Base-by-base conservation (phyloP, 305 asterid genomes). In the Salvia sclarea region DNA sequence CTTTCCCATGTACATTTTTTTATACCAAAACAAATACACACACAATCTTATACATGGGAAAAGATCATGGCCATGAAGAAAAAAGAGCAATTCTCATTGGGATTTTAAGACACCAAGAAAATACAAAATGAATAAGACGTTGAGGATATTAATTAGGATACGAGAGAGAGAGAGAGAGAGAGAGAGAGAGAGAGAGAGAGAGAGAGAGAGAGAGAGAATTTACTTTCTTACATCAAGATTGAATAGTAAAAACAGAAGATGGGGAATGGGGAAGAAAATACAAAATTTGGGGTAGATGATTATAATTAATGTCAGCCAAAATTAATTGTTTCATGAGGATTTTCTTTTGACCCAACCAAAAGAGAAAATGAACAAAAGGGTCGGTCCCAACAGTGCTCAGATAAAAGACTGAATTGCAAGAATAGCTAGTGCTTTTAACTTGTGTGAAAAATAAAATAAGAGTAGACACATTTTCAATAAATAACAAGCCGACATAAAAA, bases 61-160 rank as follows among this genome's bases (percentile, higher is more conserved):
- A 70, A 56, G 45, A 50, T 6, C 20, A 66, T 64, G 38, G 20
- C 38, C 21, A 0, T 28, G 28, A 11, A 1, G 68, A 13, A 61
- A 43, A 47, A 17, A 11, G 70, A 45, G 65, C 37, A 33, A 58
- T 53, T 70, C 56, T 41, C 69, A 43, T 78, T 61, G 61, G 79
- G 75, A 78, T 74, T 70, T 65, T 66, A 67, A 66, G 35, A 45
- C 35, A 57, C 22, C 61, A 59, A 64, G 60, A 55, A 5, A 69
- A 62, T 56, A 68, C 72, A 63, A 69, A 53, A 8, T 4, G 41
- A 52, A 33, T 37, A 72, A 18, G 77, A 44, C 67, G 74, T 20
- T 44, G 41, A 14, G 63, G 48, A 25, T 73, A 37, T 58, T 30
- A 8, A 64, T 31, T 54, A 33, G 28, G 59, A 59, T 22, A 58